These are phyloP conservation scores for Erodium moschatum DNA, from an alignment of 441 rosid species.

Conservation along the genomic window DNA sequence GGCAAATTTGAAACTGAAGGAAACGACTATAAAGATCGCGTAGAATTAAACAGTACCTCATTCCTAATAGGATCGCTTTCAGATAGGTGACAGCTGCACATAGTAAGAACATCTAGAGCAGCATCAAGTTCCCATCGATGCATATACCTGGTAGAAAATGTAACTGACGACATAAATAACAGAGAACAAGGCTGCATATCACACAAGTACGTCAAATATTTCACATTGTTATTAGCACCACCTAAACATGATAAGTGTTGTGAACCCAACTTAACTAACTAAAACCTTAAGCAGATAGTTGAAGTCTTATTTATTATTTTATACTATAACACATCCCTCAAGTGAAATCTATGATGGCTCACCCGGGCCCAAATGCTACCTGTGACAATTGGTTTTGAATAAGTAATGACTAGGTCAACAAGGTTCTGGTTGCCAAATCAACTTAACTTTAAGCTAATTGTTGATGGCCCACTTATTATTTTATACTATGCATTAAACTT, in stretches of 20 bases:
- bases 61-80: conserved; percentile 50
- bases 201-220: not conserved
- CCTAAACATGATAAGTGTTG: not conserved
- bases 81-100: conserved; percentile 92
- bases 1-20: not conserved
- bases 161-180: not conserved
- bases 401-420: not conserved
- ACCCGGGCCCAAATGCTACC: not conserved
- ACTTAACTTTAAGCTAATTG: not conserved
- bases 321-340: not conserved
- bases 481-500: not conserved
- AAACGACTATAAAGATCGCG: not conserved
- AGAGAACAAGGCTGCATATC: not conserved
- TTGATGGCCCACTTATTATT: not conserved
- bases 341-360: not conserved
- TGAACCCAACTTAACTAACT: not conserved
- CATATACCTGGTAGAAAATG: conserved; percentile 55
- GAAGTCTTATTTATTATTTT: not conserved
- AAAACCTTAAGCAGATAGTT: not conserved
- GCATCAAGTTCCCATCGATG: conserved; percentile 88
- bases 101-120: conserved; percentile 88
- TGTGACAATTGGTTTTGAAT: not conserved
- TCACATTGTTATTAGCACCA: no score
- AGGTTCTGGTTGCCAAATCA: not conserved
- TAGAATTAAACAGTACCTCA: conserved; percentile 42